A percentile compares a stretch with the other conserved stretches of the same genome.
These are phyloP conservation scores for Nakazawaea ernobii DNA, from an alignment of 805 yeast genomes.

Conservation along the genomic window DNA sequence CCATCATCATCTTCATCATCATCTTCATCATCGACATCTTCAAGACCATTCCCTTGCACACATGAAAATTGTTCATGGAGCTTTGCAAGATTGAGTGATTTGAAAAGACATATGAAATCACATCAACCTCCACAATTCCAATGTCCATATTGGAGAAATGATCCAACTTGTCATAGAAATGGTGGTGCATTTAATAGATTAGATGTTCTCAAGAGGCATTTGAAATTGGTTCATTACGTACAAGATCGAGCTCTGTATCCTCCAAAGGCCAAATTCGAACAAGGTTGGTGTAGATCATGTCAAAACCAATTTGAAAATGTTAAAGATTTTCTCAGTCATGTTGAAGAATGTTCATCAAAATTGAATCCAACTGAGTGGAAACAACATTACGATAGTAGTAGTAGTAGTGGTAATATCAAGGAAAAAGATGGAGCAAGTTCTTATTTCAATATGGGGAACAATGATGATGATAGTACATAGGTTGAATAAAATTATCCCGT, in stretches of 20 bases:
- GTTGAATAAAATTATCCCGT: no score
- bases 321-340: constrained; percentile 58
- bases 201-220: constrained; percentile 71
- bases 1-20: no score
- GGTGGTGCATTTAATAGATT: constrained; percentile 71
- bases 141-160: constrained; percentile 69
- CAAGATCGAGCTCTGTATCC: constrained; percentile 20
- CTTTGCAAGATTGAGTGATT: constrained; percentile 63
- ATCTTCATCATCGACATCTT: not conserved
- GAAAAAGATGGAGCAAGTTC: not conserved
- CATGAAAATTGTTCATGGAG: constrained; percentile 51
- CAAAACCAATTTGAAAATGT: constrained; percentile 48
- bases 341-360: constrained; percentile 49
- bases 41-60: constrained; percentile 5
- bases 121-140: constrained; percentile 62
- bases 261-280: constrained; percentile 20
- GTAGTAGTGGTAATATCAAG: not conserved
- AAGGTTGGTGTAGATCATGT: constrained; percentile 66
- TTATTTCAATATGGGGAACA: not conserved
- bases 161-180: constrained; percentile 68
- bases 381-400: constrained; percentile 1
- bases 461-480: not conserved
- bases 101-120: constrained; percentile 60
- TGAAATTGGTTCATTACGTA: constrained; percentile 62
- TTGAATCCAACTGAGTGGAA: constrained; percentile 9